Conservation (phyloP, 2,329 filamentous ascomycete species). For the Colletotrichum paranaense region DNA sequence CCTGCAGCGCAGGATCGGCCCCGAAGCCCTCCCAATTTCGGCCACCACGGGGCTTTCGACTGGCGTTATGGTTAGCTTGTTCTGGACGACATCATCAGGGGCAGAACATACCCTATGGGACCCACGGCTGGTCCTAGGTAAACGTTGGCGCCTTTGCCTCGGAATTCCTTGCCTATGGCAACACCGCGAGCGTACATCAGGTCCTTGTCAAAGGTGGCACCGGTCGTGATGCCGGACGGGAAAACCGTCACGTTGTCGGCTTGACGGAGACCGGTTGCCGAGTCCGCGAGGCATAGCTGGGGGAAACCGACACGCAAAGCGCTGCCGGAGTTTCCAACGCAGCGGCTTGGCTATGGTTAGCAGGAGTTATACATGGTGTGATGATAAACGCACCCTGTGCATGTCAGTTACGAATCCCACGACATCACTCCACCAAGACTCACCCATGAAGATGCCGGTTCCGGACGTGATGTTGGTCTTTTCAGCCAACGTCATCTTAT, state of each 20-base stretch:
- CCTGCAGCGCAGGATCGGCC: constrained; percentile 78
- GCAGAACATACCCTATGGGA: constrained; percentile 59
- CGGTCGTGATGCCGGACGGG: constrained; percentile 81
- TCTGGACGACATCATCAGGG: background rate
- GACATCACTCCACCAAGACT: constrained; percentile 9
- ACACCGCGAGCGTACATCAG: constrained; percentile 76
- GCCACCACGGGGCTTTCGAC: constrained; percentile 77
- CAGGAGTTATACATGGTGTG: background rate
- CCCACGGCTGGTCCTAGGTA: constrained; percentile 78
- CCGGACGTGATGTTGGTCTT: constrained; percentile 83
- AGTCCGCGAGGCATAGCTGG: constrained; percentile 78
- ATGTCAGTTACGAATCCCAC: constrained; percentile 23
- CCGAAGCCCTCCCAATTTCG: constrained; percentile 83
- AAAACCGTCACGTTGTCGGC: constrained; percentile 82
- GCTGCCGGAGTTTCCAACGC: constrained; percentile 82
- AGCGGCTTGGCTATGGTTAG: constrained; percentile 58
- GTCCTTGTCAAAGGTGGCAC: constrained; percentile 80
- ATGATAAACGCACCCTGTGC: constrained; percentile 38
- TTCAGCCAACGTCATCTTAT: constrained; percentile 82
- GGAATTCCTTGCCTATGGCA: constrained; percentile 77
- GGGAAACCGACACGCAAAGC: constrained; percentile 77
- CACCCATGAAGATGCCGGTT: constrained; percentile 77
- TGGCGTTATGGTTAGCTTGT: background rate
- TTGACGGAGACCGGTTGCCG: constrained; percentile 76
- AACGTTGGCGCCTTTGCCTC: constrained; percentile 79